Evolutionary conservation across 495 filamentous ascomycete species (phyloP), one percentile per base, ranked within the genome.

Genomic region (Lepidopterella palustris): DNA sequence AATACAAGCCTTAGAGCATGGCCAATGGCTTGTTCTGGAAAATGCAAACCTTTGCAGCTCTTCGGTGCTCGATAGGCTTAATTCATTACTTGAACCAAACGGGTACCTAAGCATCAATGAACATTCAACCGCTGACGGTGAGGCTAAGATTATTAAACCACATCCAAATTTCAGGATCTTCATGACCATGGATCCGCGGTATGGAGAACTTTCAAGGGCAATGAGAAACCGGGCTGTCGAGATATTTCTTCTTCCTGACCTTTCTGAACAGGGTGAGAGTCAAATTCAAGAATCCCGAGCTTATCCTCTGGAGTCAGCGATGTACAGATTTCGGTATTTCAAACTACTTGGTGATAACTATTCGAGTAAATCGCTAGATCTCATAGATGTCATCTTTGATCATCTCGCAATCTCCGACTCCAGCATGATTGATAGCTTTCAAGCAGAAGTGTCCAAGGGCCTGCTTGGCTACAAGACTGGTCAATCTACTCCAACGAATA

Each of bases 151-250:
- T 25, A 81, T 99, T 42, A 80, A 74, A 53, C 90, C 92, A 2
- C 92, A 97, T 77, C 82, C 87, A 0, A 82, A 88, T 48, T 99
- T 97, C 72, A 82, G 95, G 55, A 79, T 99, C 10, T 97, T 99
- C 73, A 72, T 99, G 62, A 97, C 92, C 2, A 88, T 96, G 78
- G 92, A 99, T 71, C 86, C 95, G 45, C 84, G 84, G 24, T 86
- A 96, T 72, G 95, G 95, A 9, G 95, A 99, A 69, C 78, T 99
- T 24, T 97, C 95, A 6, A 80, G 92, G 57, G 95, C 95, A 3
- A 97, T 99, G 95, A 81, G 95, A 54, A 99, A 99, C 71, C 82
- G 95, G 68, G 88, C 90, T 57, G 79, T 96, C 52, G 95, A 99
- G 72, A 85, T 99, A 5, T 95, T 84, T 63, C 78, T 99, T 57